A percentile compares a stretch with the other conserved stretches of the same genome.
Conservation (phyloP, 2,329 filamentous ascomycete genomes). For the Monosporascus sp. region DNA sequence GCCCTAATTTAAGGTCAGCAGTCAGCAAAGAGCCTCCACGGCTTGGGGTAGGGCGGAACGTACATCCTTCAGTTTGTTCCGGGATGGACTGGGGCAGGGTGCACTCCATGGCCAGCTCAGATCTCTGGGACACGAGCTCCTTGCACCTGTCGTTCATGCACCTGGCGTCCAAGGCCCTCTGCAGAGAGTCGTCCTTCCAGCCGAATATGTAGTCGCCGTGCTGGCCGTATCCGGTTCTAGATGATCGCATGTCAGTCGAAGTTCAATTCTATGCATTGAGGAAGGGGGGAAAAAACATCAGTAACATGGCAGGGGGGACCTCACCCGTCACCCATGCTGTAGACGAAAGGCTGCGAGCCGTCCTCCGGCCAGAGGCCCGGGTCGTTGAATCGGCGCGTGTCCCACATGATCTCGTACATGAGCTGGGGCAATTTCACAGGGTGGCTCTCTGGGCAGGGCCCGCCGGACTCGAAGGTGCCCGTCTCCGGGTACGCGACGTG, state of each 20-base stretch:
- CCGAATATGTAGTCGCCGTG: slow-evolving; percentile 31
- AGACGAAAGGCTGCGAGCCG: slow-evolving; percentile 17
- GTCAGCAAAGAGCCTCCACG: neutral
- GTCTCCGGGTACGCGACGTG: slow-evolving; percentile 43
- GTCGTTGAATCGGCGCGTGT: slow-evolving; percentile 16
- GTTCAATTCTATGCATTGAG: neutral
- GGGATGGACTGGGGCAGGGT: slow-evolving; percentile 12
- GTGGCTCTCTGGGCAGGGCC: slow-evolving; percentile 17
- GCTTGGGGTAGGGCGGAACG: neutral
- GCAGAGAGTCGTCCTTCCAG: slow-evolving; percentile 29
- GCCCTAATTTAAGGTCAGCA: slow-evolving; percentile 1
- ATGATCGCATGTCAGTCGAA: neutral
- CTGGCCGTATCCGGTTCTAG: slow-evolving; percentile 25
- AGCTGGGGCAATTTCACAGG: slow-evolving; percentile 18
- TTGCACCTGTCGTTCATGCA: slow-evolving; percentile 23
- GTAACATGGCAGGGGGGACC: neutral
- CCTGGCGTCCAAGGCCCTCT: slow-evolving; percentile 18
- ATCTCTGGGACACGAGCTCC: slow-evolving; percentile 12
- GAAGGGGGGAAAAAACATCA: neutral
- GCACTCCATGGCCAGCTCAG: slow-evolving; percentile 13
- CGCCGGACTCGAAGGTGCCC: slow-evolving; percentile 11
- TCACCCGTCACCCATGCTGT: slow-evolving; percentile 16
- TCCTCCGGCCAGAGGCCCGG: slow-evolving; percentile 20
- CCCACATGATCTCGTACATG: slow-evolving; percentile 21
- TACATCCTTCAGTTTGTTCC: slow-evolving; percentile 14